phyloP scores from a whole-genome alignment of 1,284 basidiomycete genomes.

The Irpex rosettiformis region DNA sequence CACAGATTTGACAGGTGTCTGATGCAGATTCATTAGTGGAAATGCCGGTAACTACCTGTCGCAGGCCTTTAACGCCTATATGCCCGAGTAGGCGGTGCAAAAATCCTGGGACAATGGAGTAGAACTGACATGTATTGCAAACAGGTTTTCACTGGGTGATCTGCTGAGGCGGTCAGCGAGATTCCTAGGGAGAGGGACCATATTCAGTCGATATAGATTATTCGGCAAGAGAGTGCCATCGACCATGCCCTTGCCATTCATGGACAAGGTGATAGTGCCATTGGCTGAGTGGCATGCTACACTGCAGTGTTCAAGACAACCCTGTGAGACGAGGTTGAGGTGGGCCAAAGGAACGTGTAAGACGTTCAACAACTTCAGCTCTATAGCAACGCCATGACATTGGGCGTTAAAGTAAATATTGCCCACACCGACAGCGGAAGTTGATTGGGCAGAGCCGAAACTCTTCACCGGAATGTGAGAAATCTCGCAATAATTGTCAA shows the following conservation, averaged over 20 bases:
- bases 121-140: background rate
- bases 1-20: background rate
- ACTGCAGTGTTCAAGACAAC: background rate
- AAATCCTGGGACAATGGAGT: background rate
- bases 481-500: background rate
- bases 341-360: background rate
- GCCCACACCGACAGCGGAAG: background rate
- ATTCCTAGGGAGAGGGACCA: background rate
- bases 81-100: background rate
- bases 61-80: slow-evolving; percentile 1
- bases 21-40: background rate
- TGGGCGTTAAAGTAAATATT: background rate
- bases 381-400: background rate
- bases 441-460: background rate
- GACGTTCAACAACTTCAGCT: background rate
- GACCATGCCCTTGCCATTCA: background rate
- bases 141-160: background rate
- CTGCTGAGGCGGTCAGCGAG: background rate
- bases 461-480: background rate
- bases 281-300: background rate
- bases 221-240: background rate
- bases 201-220: background rate
- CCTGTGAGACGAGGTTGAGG: background rate
- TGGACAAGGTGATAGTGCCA: background rate
- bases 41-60: background rate